A percentile compares a stretch with the other conserved stretches of the same genome.
Conservation (phyloP, 2,329 filamentous ascomycete species). For the Colletotrichum shisoi region DNA sequence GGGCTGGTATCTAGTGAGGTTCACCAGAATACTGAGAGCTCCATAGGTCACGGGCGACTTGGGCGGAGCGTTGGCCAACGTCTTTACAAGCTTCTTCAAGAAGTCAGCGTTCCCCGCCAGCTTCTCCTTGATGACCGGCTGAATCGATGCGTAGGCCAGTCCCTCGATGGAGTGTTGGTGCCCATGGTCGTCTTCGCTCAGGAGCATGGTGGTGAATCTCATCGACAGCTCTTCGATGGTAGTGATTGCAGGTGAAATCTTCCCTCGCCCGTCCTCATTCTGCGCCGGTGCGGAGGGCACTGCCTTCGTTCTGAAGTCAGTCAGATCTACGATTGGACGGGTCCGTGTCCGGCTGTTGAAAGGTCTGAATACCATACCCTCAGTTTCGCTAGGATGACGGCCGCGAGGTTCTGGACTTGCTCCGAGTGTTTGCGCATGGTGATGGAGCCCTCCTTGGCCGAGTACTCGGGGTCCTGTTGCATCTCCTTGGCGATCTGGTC, state of each 20-base stretch:
- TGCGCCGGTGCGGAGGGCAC: slow-evolving; percentile 56
- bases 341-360: slow-evolving; percentile 36
- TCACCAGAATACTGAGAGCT: slow-evolving; percentile 82
- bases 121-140: slow-evolving; percentile 83
- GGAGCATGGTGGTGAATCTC: slow-evolving; percentile 72
- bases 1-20: slow-evolving; percentile 83
- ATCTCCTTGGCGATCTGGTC: slow-evolving; percentile 61
- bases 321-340: slow-evolving; percentile 47
- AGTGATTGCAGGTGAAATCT: slow-evolving; percentile 63
- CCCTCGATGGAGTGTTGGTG: slow-evolving; percentile 84
- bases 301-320: slow-evolving; percentile 63
- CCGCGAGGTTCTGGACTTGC: slow-evolving; percentile 70
- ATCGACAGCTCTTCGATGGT: slow-evolving; percentile 71
- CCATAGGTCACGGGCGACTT: slow-evolving; percentile 82
- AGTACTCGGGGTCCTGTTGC: slow-evolving; percentile 63
- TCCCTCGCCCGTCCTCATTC: slow-evolving; percentile 52
- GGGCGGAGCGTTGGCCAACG: slow-evolving; percentile 64
- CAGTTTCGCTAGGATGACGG: slow-evolving; percentile 78
- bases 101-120: slow-evolving; percentile 74
- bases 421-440: slow-evolving; percentile 68
- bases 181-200: slow-evolving; percentile 64
- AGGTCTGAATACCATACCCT: slow-evolving; percentile 57
- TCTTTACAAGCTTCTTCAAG: slow-evolving; percentile 72
- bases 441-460: slow-evolving; percentile 67
- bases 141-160: slow-evolving; percentile 88